Percentiles rank a stretch among this genome's conserved stretches.
Conservation (phyloP, 495 filamentous ascomycete genomes). For the Xylaria curta region DNA sequence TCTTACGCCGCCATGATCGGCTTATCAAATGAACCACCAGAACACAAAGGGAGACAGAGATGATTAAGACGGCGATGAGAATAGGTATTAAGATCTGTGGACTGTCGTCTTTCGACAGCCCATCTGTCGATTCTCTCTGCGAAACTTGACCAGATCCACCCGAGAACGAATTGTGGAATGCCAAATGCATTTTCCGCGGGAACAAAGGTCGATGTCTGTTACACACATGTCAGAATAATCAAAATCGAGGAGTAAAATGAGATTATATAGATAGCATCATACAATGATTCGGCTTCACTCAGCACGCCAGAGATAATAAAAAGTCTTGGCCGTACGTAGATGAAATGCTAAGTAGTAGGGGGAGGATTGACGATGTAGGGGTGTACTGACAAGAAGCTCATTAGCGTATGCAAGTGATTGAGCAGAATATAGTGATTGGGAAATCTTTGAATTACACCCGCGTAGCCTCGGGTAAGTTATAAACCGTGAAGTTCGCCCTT, state of each 20-base stretch:
- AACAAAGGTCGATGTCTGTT: not conserved
- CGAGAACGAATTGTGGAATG: not conserved
- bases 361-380: not conserved
- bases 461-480: not conserved
- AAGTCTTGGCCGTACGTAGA: not conserved
- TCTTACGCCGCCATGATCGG: not conserved
- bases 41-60: not conserved
- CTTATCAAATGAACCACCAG: not conserved
- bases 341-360: not conserved
- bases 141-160: not conserved
- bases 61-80: not conserved
- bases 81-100: not conserved
- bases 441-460: not conserved
- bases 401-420: not conserved
- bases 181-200: not conserved
- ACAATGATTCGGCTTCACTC: not conserved
- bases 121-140: not conserved
- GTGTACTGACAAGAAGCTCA: not conserved
- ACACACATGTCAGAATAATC: not conserved
- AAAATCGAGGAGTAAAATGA: not conserved
- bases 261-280: not conserved
- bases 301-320: not conserved
- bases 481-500: not conserved
- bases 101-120: not conserved
- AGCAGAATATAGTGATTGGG: not conserved